These are phyloP conservation scores for Vigna reflexopilosa DNA, from an alignment of 306 rosid species.

Conservation along the genomic window DNA sequence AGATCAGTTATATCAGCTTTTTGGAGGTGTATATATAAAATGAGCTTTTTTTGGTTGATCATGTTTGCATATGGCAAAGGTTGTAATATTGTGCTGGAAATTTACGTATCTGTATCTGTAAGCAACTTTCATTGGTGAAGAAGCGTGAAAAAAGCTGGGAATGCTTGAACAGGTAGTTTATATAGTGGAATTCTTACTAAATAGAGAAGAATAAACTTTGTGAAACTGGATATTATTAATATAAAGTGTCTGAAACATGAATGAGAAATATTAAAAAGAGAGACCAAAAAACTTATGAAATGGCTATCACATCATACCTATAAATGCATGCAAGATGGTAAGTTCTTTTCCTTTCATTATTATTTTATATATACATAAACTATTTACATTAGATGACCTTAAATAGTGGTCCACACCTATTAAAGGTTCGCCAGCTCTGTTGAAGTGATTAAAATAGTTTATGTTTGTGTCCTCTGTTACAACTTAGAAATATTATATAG, in stretches of 20 bases:
- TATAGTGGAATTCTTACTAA: constrained; percentile 36
- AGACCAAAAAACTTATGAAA: constrained; percentile 21
- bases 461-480: constrained; percentile 29
- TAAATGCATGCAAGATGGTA: constrained; percentile 42
- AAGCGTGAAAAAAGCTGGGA: constrained; percentile 38
- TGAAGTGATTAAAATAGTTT: constrained; percentile 32
- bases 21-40: neutral
- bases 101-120: neutral
- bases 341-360: constrained; percentile 28
- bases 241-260: constrained; percentile 8
- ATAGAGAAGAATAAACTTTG: constrained; percentile 33
- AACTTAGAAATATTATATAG: constrained; percentile 34
- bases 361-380: constrained; percentile 3
- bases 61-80: constrained; percentile 24
- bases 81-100: constrained; percentile 24
- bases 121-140: constrained; percentile 36
- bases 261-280: neutral
- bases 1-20: constrained; percentile 34
- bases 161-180: constrained; percentile 18
- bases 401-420: constrained; percentile 38
- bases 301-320: constrained; percentile 39
- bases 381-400: constrained; percentile 19
- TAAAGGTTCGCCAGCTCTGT: constrained; percentile 23
- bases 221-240: constrained; percentile 37
- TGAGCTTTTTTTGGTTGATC: neutral